These are phyloP conservation scores for Castanea crenata DNA, from an alignment of 306 rosid species.

Conservation along the genomic window DNA sequence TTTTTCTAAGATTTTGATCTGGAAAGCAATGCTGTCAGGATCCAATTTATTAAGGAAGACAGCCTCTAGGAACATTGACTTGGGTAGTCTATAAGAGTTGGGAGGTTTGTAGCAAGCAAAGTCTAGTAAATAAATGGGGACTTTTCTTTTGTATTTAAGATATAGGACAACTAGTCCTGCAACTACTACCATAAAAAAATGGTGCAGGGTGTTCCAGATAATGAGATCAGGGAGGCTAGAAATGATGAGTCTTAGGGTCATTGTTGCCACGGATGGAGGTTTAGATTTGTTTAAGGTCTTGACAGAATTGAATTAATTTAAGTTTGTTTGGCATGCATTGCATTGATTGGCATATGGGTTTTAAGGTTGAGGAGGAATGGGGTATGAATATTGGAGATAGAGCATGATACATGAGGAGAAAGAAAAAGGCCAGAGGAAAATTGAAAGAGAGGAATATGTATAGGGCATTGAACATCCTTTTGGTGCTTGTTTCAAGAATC, in stretches of 20 bases:
- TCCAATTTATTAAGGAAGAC: constrained; percentile 29
- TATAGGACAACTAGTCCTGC: constrained; percentile 23
- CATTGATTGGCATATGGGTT: constrained; percentile 3
- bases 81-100: constrained; percentile 32
- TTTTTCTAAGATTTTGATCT: constrained; percentile 49
- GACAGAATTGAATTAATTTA: not conserved
- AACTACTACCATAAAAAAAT: constrained; percentile 14
- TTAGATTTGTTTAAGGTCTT: constrained; percentile 15
- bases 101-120: constrained; percentile 46
- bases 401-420: constrained; percentile 17
- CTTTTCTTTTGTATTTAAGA: constrained; percentile 33
- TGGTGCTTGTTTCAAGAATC: constrained; percentile 27
- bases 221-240: constrained; percentile 12
- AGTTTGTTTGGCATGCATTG: constrained; percentile 4
- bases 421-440: constrained; percentile 28
- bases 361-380: constrained; percentile 15
- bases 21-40: constrained; percentile 42
- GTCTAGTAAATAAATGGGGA: constrained; percentile 38
- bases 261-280: constrained; percentile 16
- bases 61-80: constrained; percentile 44
- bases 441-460: constrained; percentile 14
- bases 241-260: not conserved
- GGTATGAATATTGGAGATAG: not conserved
- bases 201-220: constrained; percentile 10
- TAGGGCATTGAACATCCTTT: constrained; percentile 24